These are phyloP conservation scores for Suzukiozyma palmioleophila DNA, from an alignment of 1,139 yeast species.

Conservation along the genomic window DNA sequence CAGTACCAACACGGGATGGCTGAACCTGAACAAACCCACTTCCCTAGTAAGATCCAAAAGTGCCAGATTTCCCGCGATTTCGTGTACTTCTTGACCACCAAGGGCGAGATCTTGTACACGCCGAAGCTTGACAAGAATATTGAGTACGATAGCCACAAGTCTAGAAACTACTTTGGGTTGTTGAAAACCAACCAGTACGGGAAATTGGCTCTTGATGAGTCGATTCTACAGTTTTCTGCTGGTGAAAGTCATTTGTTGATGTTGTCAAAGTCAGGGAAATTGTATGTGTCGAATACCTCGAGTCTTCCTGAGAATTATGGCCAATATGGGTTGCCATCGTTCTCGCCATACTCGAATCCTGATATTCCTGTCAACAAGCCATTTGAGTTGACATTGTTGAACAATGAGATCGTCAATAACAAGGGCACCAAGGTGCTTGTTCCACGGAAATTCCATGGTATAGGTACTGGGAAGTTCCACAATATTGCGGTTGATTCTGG, in stretches of 20 bases:
- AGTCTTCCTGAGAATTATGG: conserved; percentile 48
- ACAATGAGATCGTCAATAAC: conserved; percentile 25
- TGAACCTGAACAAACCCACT: conserved; percentile 20
- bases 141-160: conserved; percentile 14
- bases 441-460: conserved; percentile 47
- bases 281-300: conserved; percentile 62
- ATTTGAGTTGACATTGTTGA: conserved; percentile 32
- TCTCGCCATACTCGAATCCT: conserved; percentile 49
- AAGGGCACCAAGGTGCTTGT: conserved; percentile 20
- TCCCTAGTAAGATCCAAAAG: conserved; percentile 45
- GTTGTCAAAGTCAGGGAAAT: conserved; percentile 57
- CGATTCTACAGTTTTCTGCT: conserved; percentile 45
- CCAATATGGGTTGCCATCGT: conserved; percentile 76
- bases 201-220: conserved; percentile 36
- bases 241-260: conserved; percentile 70
- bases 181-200: conserved; percentile 8
- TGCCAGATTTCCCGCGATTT: conserved; percentile 51
- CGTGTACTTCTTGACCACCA: conserved; percentile 54
- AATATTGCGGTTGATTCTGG: conserved; percentile 59
- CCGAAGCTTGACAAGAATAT: conserved; percentile 31
- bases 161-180: conserved; percentile 24
- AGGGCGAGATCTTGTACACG: conserved; percentile 49
- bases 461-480: conserved; percentile 75
- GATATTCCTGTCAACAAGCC: conserved; percentile 24
- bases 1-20: conserved; percentile 53